Conservation (phyloP, 805 yeast species). For the Candida khao-thaluensis region DNA sequence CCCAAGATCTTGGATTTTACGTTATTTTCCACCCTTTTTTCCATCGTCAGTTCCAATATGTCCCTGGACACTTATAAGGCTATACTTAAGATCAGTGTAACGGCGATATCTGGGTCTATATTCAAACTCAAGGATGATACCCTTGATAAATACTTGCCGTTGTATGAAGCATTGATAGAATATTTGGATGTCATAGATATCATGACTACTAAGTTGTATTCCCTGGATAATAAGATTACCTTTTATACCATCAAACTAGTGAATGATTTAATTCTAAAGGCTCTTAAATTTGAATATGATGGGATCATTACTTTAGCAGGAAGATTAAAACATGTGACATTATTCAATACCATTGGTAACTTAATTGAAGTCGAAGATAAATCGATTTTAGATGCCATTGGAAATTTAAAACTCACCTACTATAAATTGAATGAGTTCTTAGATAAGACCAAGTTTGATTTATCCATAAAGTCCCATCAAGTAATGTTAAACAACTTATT, state of each 20-base stretch:
- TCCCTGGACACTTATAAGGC: conserved; percentile 47
- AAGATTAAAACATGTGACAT: conserved; percentile 47
- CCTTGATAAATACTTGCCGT: conserved; percentile 34
- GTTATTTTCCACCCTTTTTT: conserved; percentile 40
- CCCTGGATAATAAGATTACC: conserved; percentile 45
- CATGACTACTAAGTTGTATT: conserved; percentile 41
- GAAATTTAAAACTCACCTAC: conserved; percentile 32
- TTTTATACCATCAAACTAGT: conserved; percentile 45
- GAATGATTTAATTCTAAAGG: conserved; percentile 42
- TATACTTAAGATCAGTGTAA: conserved; percentile 42
- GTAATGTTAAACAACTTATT: conserved; percentile 41
- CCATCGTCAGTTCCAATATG: conserved; percentile 42
- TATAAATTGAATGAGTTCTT: conserved; percentile 37
- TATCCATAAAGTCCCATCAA: conserved; percentile 39
- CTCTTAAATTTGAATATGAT: conserved; percentile 41
- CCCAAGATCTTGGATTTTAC: conserved; percentile 37
- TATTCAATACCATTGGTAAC: conserved; percentile 43
- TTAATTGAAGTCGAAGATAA: conserved; percentile 40
- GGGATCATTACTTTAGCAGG: conserved; percentile 46
- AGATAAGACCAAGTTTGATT: conserved; percentile 33
- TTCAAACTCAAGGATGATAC: conserved; percentile 36
- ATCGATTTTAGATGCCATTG: conserved; percentile 29
- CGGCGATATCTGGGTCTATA: conserved; percentile 44
- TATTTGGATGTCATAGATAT: conserved; percentile 42
- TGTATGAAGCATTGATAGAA: conserved; percentile 37